Evolutionary conservation across 108 stramenopile genomes (phyloP).

Genomic region (Poteriospumella lacustris): DNA sequence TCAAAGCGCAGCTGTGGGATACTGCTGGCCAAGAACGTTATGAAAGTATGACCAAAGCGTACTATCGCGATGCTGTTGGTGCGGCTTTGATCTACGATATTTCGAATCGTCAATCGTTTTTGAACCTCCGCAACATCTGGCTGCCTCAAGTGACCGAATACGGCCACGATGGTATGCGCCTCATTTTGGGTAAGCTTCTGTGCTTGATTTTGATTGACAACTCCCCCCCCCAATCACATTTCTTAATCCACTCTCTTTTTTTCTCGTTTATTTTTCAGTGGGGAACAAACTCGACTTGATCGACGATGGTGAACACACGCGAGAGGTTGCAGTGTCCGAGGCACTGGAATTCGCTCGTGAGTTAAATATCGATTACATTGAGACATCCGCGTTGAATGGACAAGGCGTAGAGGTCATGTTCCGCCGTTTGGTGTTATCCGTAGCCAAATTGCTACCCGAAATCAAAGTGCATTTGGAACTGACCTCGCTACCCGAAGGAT

Average conservation of each 20-base stretch:
- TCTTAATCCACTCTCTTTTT: background rate
- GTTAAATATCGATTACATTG: slow-evolving; percentile 11
- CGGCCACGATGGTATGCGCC: background rate
- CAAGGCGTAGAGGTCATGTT: slow-evolving; percentile 2
- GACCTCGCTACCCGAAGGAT: slow-evolving; percentile 13
- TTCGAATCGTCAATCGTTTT: background rate
- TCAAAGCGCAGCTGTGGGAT: slow-evolving; percentile 30
- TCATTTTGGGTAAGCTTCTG: background rate
- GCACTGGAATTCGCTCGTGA: background rate
- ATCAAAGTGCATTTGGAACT: slow-evolving; percentile 3
- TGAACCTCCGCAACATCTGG: background rate
- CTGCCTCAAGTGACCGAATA: background rate
- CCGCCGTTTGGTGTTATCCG: background rate
- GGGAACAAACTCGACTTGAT: slow-evolving; percentile 10
- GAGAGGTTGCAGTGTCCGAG: background rate
- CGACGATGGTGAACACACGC: background rate
- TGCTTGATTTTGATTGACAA: background rate
- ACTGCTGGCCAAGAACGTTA: slow-evolving; percentile 31
- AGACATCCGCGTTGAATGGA: slow-evolving; percentile 25
- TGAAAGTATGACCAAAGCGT: slow-evolving; percentile 26
- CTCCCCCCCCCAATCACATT: background rate
- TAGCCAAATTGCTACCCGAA: slow-evolving; percentile 15
- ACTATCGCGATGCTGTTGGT: slow-evolving; percentile 28
- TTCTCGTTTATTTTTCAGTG: background rate
- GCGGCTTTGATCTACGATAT: slow-evolving; percentile 19